Percentiles rank a stretch among this genome's conserved stretches.
These are phyloP conservation scores for Cryptosporidium tyzzeri DNA, from an alignment of 169 alveolate genomes.

Conservation along the genomic window DNA sequence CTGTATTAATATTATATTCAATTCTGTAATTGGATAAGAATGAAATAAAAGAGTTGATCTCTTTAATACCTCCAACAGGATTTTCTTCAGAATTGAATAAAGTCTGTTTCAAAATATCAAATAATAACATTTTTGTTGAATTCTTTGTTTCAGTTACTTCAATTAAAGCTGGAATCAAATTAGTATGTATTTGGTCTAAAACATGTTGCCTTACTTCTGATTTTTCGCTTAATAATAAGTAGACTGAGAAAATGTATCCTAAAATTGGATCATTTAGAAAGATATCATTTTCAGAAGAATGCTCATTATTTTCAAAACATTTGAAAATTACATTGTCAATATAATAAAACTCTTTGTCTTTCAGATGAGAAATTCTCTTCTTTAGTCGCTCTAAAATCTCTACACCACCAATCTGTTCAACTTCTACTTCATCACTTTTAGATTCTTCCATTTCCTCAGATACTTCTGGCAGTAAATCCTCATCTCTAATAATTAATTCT, in stretches of 20 bases:
- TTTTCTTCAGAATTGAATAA: slow-evolving; percentile 15
- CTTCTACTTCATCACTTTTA: not conserved
- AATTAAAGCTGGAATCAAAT: slow-evolving; percentile 33
- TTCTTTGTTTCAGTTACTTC: slow-evolving; percentile 17
- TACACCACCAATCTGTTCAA: slow-evolving; percentile 16
- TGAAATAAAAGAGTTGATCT: slow-evolving; percentile 61
- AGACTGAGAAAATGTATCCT: slow-evolving; percentile 40
- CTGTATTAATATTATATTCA: slow-evolving; percentile 6
- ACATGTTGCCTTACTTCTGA: slow-evolving; percentile 63
- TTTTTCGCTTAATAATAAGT: slow-evolving; percentile 42
- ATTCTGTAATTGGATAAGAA: slow-evolving; percentile 29
- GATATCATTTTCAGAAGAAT: slow-evolving; percentile 17
- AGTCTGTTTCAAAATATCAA: slow-evolving; percentile 56
- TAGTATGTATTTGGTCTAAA: slow-evolving; percentile 23
- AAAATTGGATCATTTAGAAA: slow-evolving; percentile 58
- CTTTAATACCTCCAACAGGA: slow-evolving; percentile 34
- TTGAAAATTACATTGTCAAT: slow-evolving; percentile 26
- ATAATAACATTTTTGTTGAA: slow-evolving; percentile 55
- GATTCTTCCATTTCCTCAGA: not conserved
- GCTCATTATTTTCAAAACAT: not conserved
- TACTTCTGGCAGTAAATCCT: not conserved
- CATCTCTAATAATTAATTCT: not conserved
- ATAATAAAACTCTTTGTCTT: slow-evolving; percentile 4
- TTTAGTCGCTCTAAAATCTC: slow-evolving; percentile 8
- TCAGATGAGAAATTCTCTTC: not conserved